These are phyloP conservation scores for Xylariaceae sp. DNA, from an alignment of 2,329 filamentous ascomycete genomes.

Conservation along the genomic window DNA sequence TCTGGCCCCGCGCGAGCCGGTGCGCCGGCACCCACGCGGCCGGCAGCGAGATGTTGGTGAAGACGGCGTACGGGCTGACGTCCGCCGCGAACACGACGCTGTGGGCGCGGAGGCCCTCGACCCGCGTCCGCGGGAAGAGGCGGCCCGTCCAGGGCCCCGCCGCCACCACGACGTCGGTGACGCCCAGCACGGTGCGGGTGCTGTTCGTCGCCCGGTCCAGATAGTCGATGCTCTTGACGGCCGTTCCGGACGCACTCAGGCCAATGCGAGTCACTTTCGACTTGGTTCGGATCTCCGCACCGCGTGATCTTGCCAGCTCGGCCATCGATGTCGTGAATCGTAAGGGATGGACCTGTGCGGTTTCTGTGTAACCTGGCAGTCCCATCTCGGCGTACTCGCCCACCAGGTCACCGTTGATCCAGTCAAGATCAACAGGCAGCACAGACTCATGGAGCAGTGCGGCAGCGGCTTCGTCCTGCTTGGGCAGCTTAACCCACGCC, in stretches of 20 bases:
- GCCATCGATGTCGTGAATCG: slow-evolving; percentile 85
- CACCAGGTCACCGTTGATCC: slow-evolving; percentile 64
- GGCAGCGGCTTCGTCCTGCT: slow-evolving; percentile 44
- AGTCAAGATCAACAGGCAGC: slow-evolving; percentile 74
- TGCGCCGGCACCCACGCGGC: slow-evolving; percentile 50
- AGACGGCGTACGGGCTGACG: slow-evolving; percentile 69
- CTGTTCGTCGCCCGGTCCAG: slow-evolving; percentile 37
- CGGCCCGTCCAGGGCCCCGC: slow-evolving; percentile 58
- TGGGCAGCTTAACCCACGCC: slow-evolving; percentile 54
- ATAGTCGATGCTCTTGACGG: slow-evolving; percentile 56
- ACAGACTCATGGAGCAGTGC: slow-evolving; percentile 46
- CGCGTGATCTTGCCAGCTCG: slow-evolving; percentile 61
- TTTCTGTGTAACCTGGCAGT: slow-evolving; percentile 56
- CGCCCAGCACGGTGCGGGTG: slow-evolving; percentile 29
- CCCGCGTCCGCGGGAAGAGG: slow-evolving; percentile 48
- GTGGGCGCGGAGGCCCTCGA: slow-evolving; percentile 54
- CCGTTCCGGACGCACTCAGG: slow-evolving; percentile 38
- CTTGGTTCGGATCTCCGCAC: slow-evolving; percentile 59
- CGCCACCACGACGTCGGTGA: slow-evolving; percentile 48
- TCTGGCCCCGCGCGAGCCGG: slow-evolving; percentile 36
- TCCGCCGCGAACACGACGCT: slow-evolving; percentile 58
- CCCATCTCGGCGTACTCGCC: slow-evolving; percentile 77
- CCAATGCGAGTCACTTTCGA: slow-evolving; percentile 59
- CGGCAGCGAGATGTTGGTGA: slow-evolving; percentile 77
- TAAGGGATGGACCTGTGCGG: slow-evolving; percentile 88